Base-by-base conservation (phyloP, 164 flowering plant genomes). In the Pachysandra terminalis region DNA sequence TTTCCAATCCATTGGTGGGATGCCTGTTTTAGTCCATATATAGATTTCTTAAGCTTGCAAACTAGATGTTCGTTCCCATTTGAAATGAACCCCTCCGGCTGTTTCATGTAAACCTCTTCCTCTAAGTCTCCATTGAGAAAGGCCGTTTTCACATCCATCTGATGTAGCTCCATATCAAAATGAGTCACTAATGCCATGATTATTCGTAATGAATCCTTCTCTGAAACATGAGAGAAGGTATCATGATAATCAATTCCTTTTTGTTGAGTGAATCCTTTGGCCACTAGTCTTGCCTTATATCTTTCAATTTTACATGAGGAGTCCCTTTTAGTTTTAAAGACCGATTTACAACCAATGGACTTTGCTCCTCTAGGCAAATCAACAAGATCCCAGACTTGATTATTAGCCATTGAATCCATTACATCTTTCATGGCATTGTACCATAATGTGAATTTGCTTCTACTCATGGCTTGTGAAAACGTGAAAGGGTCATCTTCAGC, bases 131-230 rank as follows among this genome's bases (percentile, higher is more conserved):
- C n/a, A n/a, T n/a, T n/a, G n/a, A n/a, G n/a, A 17, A 23, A 56
- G n/a, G 45, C 45, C 10, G 10, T 40, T 40, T 40, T 40, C 45
- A 40, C 45, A 40, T 40, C 10, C 45, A 40, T 40, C 10, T 40
- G 45, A 59, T 68, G 64, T 17, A 68, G n/a, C 56, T 68, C 71
- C 37, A 68, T 59, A 59, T 59, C 71, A 59, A 5, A 40, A 40
- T 40, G 45, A 40, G 45, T 10, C 5, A 40, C 45, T 10, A 40
- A 40, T 40, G 45, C 10, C 45, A 40, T 40, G 10, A 40, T 40
- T 5, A 40, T 40, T 40, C 45, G 5, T 4, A 67, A 40, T 2
- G 23, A 68, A 28, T 67, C 70, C n/a, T 45, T 67, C 5, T 5
- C 5, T 5, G 10, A 40, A 10, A 40, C 45, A 40, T 40, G 45